Conservation (phyloP, 768 basidiomycete species). For the Boletus reticulatus region DNA sequence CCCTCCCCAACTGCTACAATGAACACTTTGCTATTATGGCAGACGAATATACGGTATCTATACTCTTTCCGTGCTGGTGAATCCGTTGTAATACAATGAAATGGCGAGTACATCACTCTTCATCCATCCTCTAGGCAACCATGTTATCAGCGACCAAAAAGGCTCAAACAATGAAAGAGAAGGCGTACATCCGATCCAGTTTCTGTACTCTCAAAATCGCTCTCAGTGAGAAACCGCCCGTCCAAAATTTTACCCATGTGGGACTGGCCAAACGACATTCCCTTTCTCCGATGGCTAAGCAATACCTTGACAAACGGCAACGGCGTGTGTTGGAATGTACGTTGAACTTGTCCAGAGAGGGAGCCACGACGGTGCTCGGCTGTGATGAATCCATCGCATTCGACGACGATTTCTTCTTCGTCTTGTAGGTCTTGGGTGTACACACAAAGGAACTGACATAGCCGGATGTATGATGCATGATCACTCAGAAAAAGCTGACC, state of each 20-base stretch:
- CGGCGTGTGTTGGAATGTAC: conserved; percentile 5
- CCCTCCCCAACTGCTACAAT: too few relatives aligned
- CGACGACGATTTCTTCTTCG: conserved; percentile 33
- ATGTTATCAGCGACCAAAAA: too few relatives aligned
- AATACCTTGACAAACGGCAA: conserved; percentile 30
- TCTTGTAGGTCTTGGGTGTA: conserved; percentile 42
- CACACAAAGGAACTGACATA: conserved; percentile 39
- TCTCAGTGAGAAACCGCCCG: conserved; percentile 20
- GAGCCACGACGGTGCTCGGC: not conserved
- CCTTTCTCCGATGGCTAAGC: conserved; percentile 38
- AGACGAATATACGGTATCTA: too few relatives aligned
- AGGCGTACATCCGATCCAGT: too few relatives aligned
- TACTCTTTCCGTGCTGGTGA: too few relatives aligned
- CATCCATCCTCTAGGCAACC: too few relatives aligned
- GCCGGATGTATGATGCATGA: conserved; percentile 29
- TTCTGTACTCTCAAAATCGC: conserved; percentile 23
- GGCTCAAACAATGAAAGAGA: too few relatives aligned
- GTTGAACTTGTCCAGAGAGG: not conserved
- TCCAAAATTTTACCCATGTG: conserved; percentile 42
- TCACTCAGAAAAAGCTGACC: conserved; percentile 43
- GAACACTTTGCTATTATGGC: too few relatives aligned
- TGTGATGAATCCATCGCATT: conserved; percentile 21
- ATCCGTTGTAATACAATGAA: too few relatives aligned
- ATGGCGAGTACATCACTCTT: too few relatives aligned
- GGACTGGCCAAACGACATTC: conserved; percentile 34